Percentiles rank a stretch among this genome's conserved stretches.
Evolutionary conservation across 1,139 yeast genomes (phyloP).

Genomic region (Chernovozyma aurita): DNA sequence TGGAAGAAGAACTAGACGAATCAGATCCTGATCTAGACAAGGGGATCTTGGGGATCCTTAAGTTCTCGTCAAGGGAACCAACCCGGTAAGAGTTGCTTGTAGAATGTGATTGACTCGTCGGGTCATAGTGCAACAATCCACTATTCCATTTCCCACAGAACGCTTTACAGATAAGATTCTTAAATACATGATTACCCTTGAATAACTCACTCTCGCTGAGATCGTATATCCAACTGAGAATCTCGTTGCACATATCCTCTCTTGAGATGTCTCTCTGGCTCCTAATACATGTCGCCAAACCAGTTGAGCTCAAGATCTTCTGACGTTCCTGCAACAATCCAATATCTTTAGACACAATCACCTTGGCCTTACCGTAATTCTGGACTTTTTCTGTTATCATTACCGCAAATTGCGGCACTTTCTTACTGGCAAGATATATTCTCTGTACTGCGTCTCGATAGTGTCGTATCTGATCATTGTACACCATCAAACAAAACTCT

Average conservation of each 20-base stretch:
- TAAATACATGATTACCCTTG: conserved; percentile 43
- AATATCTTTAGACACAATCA: conserved; percentile 53
- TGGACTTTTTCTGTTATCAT: conserved; percentile 72
- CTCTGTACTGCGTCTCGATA: conserved; percentile 69
- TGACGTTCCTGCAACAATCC: conserved; percentile 51
- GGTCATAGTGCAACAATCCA: conserved; percentile 28
- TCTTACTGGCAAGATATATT: conserved; percentile 59
- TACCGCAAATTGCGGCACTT: conserved; percentile 61
- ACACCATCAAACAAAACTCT: conserved; percentile 56
- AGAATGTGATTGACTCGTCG: conserved; percentile 1
- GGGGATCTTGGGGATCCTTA: conserved; percentile 34
- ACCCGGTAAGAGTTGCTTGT: conserved; percentile 19
- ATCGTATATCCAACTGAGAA: conserved; percentile 60
- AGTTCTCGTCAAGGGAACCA: conserved; percentile 29
- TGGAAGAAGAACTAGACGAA: conserved; percentile 8
- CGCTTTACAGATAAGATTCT: conserved; percentile 54
- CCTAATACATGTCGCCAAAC: conserved; percentile 63
- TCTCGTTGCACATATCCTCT: conserved; percentile 78
- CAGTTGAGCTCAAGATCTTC: conserved; percentile 50
- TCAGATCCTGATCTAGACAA: conserved; percentile 10
- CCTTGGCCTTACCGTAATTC: conserved; percentile 63
- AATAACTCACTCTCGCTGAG: conserved; percentile 54
- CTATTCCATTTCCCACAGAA: conserved; percentile 49
- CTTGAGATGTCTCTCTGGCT: conserved; percentile 67
- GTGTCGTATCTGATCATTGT: conserved; percentile 79